Evolutionary conservation across 2,329 filamentous ascomycete species (phyloP).

Genomic region (Stagonosporopsis chrysanthemi): DNA sequence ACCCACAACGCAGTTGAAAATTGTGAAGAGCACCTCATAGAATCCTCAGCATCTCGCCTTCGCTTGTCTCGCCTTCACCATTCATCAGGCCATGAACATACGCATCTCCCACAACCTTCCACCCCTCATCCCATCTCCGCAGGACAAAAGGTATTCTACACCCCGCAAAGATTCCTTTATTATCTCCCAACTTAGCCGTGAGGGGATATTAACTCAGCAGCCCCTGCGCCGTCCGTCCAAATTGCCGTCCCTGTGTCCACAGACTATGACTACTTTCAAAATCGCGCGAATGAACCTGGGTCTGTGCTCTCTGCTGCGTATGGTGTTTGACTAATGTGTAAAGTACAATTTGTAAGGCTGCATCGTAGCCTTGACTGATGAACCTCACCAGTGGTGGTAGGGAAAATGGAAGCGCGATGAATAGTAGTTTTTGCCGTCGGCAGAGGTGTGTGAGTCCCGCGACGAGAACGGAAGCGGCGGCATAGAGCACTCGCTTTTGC

Average conservation of each 20-base stretch:
- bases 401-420: too few species aligned
- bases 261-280: not conserved
- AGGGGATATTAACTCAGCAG: not conserved
- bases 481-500: not conserved
- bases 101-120: not conserved
- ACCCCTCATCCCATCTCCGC: not conserved
- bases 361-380: too few species aligned
- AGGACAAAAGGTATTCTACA: not conserved
- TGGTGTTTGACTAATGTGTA: not conserved
- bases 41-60: not conserved
- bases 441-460: too few species aligned
- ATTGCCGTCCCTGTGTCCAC: not conserved
- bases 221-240: not conserved
- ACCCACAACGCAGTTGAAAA: too few species aligned
- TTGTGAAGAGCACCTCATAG: not conserved
- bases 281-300: not conserved
- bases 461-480: too few species aligned
- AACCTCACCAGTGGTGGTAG: too few species aligned
- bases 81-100: constrained; percentile 4
- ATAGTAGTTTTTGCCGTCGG: too few species aligned
- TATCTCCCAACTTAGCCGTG: not conserved
- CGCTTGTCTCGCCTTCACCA: not conserved
- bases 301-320: not conserved
- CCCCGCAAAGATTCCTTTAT: not conserved
- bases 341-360: too few species aligned